These are phyloP conservation scores for Mariannaea elegans DNA, from an alignment of 2,329 filamentous ascomycete genomes.

Conservation along the genomic window DNA sequence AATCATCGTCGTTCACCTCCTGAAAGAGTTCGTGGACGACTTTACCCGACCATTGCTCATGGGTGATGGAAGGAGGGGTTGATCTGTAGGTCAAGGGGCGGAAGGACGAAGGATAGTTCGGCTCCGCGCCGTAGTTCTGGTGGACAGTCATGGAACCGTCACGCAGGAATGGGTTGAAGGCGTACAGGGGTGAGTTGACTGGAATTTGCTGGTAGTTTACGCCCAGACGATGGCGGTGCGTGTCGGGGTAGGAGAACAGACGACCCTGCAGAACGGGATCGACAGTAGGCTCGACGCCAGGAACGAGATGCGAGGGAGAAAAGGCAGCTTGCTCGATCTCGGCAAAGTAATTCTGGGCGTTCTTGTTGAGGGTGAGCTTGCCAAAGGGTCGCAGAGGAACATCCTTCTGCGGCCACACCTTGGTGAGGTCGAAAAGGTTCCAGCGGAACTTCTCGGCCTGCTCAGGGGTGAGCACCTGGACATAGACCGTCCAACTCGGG, in stretches of 20 bases:
- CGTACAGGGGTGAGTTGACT: conserved; percentile 64
- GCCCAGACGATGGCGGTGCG: conserved; percentile 73
- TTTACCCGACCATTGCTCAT: conserved; percentile 58
- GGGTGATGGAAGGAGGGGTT: conserved; percentile 50
- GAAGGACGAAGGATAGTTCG: conserved; percentile 65
- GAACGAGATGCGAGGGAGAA: conserved; percentile 70
- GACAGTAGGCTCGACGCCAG: conserved; percentile 68
- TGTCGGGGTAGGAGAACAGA: conserved; percentile 71
- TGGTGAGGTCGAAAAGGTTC: conserved; percentile 76
- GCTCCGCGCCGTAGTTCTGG: conserved; percentile 67
- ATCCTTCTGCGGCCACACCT: conserved; percentile 74
- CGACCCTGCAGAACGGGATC: conserved; percentile 70
- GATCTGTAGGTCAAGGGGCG: conserved; percentile 54
- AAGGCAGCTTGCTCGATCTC: conserved; percentile 76
- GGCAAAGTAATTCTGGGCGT: conserved; percentile 67
- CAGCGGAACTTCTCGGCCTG: conserved; percentile 71
- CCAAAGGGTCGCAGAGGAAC: conserved; percentile 73
- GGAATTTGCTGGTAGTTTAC: conserved; percentile 72
- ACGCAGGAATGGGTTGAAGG: conserved; percentile 75
- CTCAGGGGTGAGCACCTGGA: conserved; percentile 71
- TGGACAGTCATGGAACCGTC: conserved; percentile 78
- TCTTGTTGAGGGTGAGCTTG: conserved; percentile 73
- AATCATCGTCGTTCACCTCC: conserved; percentile 59
- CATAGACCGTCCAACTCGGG: conserved; percentile 70
- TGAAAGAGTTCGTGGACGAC: conserved; percentile 55